These are phyloP conservation scores for Ophioceras dolichostomum DNA, from an alignment of 2,329 filamentous ascomycete genomes.

Conservation along the genomic window DNA sequence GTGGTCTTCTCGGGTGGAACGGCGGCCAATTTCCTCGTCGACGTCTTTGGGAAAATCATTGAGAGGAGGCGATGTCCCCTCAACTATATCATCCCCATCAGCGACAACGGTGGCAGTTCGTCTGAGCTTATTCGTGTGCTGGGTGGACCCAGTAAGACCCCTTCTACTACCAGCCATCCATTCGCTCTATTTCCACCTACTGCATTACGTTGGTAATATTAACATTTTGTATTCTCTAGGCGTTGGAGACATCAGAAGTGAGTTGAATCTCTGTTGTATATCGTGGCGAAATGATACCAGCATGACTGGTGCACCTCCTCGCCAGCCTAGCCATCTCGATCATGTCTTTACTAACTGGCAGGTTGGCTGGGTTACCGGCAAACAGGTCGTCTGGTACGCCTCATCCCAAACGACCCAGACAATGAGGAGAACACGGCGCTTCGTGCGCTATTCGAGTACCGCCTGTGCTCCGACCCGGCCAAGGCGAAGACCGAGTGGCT, in stretches of 20 bases:
- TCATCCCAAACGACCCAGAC: constrained; percentile 58
- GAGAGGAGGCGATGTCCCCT: constrained; percentile 54
- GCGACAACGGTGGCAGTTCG: constrained; percentile 89
- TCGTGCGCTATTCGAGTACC: constrained; percentile 76
- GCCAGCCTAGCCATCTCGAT: no score
- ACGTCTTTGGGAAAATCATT: constrained; percentile 64
- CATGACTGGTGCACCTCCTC: no score
- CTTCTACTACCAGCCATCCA: neutral
- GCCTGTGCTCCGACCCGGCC: constrained; percentile 50
- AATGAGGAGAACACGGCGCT: constrained; percentile 60
- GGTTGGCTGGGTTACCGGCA: no score
- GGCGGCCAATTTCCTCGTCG: constrained; percentile 87
- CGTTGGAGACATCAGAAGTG: constrained; percentile 64
- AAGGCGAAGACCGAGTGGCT: constrained; percentile 71
- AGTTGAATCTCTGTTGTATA: no score
- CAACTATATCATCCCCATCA: constrained; percentile 87
- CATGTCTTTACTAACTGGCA: neutral
- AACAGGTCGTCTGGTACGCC: constrained; percentile 71
- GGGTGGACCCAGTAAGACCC: constrained; percentile 65
- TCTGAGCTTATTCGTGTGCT: constrained; percentile 91
- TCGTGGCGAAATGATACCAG: no score
- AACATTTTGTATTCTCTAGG: no score
- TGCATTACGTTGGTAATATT: no score
- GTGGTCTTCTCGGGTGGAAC: constrained; percentile 88
- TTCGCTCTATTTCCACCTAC: no score